Conservation (phyloP, 306 rosid species). For the Begonia peltatifolia region DNA sequence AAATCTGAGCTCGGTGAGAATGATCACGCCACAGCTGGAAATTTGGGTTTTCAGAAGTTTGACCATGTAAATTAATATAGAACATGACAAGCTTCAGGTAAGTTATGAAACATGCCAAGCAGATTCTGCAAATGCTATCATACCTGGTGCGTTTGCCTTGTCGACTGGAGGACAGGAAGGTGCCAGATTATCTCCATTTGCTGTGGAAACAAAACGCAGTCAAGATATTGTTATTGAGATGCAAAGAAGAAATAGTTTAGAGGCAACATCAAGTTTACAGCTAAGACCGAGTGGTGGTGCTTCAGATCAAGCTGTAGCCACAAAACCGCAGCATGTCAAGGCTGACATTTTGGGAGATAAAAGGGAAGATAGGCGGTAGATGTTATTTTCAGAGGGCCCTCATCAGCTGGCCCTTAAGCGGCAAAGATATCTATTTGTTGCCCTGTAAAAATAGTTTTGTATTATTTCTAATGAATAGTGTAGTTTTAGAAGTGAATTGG, state of each 20-base stretch:
- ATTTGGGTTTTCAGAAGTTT: slow-evolving; percentile 41
- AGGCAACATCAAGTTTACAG: slow-evolving; percentile 54
- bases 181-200: slow-evolving; percentile 40
- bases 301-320: too few species aligned
- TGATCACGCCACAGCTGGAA: slow-evolving; percentile 29
- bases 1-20: slow-evolving; percentile 18
- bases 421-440: too few species aligned
- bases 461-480: too few species aligned
- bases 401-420: too few species aligned
- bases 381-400: too few species aligned
- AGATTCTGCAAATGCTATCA: slow-evolving; percentile 9
- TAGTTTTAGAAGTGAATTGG: too few species aligned
- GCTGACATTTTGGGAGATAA: too few species aligned
- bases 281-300: not conserved
- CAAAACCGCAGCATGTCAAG: slow-evolving; percentile 14
- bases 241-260: slow-evolving; percentile 56
- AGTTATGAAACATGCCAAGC: slow-evolving; percentile 61
- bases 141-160: slow-evolving; percentile 48
- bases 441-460: too few species aligned
- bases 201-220: slow-evolving; percentile 49
- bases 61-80: slow-evolving; percentile 20
- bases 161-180: slow-evolving; percentile 41
- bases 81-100: slow-evolving; percentile 46
- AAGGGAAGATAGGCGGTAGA: too few species aligned
- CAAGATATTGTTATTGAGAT: slow-evolving; percentile 52